Evolutionary conservation across 2,329 filamentous ascomycete species (phyloP), one percentile per base, ranked within the genome.

Genomic region (Corinectria fuckeliana): DNA sequence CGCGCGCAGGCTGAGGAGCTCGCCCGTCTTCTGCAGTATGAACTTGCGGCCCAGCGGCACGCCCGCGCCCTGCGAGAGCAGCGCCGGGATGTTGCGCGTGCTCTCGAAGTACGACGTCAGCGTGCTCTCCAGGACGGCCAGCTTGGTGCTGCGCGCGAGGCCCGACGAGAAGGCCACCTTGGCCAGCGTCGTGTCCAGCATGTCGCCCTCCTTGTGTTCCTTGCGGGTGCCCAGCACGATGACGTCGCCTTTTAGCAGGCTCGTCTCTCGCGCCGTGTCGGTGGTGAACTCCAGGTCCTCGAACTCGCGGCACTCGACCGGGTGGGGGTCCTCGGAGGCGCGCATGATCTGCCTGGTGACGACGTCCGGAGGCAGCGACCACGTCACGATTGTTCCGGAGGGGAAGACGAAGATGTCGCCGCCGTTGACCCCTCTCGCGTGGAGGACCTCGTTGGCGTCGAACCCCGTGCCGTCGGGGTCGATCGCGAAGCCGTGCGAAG

Each of bases 161-260:
- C 94, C 94, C 1, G 93, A 97, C 0, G 94, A 97, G 76, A 98
- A 98, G 41, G 95, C 95, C 62, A 98, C 94, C 74, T 98, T 97
- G 68, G 93, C 93, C 13, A 97, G 83, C 2, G 94, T 91, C 1
- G 81, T 85, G 69, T 85, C 84, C 10, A 84, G 74, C 9, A 74
- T 76, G 66, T 81, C 79, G 42, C 78, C 78, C 18, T 78, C 75
- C n/a, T 75, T 66, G 58, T 71, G 63, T 39, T 85, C 82, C 34
- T 78, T 75, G 62, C 89, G 90, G 2, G 92, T 97, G 32, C 95
- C 95, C 5, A 99, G 80, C 4, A 96, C 87, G 42, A 99, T 95
- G 8, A 93, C 88, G 74, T 97, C 94, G 32, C 93, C 94, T 62
- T 90, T 88, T 65, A 99, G 90, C 54, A 84, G 84, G 75, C 91